Conservation (phyloP, 108 stramenopile genomes). For the Discostella stelligeroides region DNA sequence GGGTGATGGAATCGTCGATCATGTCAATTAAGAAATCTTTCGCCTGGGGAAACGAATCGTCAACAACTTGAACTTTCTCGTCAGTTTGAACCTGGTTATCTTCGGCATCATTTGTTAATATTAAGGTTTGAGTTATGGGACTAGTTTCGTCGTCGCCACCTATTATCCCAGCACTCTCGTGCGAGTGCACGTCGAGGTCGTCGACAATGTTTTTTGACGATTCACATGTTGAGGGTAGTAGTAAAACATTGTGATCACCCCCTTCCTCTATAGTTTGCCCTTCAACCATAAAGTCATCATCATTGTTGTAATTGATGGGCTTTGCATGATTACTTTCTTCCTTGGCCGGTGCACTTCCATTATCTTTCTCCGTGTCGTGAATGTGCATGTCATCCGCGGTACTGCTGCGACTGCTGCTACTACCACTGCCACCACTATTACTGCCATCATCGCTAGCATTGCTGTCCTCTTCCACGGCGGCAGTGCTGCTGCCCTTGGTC, state of each 20-base stretch:
- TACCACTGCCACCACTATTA: no score
- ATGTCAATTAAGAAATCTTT: conserved; percentile 26
- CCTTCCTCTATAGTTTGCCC: not conserved
- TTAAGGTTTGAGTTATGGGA: not conserved
- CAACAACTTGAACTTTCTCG: not conserved
- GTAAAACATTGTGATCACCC: not conserved
- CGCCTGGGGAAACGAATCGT: conserved; percentile 22
- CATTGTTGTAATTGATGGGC: no score
- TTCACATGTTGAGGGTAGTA: not conserved
- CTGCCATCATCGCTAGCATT: no score
- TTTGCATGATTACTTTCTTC: no score
- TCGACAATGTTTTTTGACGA: no score
- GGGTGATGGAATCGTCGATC: conserved; percentile 16
- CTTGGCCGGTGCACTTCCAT: no score
- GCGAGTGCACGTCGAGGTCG: not conserved
- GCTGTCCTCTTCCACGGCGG: no score
- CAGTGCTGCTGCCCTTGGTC: no score
- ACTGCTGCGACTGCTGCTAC: no score
- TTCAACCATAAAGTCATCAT: not conserved
- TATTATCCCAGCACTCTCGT: not conserved
- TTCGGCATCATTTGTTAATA: not conserved
- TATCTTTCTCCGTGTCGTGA: not conserved
- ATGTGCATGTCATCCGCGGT: no score
- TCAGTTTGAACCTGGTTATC: not conserved
- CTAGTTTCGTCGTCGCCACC: not conserved